Percentiles rank a stretch among this genome's conserved stretches.
Evolutionary conservation across 495 filamentous ascomycete species (phyloP).

Genomic region (Cercophora sp.): DNA sequence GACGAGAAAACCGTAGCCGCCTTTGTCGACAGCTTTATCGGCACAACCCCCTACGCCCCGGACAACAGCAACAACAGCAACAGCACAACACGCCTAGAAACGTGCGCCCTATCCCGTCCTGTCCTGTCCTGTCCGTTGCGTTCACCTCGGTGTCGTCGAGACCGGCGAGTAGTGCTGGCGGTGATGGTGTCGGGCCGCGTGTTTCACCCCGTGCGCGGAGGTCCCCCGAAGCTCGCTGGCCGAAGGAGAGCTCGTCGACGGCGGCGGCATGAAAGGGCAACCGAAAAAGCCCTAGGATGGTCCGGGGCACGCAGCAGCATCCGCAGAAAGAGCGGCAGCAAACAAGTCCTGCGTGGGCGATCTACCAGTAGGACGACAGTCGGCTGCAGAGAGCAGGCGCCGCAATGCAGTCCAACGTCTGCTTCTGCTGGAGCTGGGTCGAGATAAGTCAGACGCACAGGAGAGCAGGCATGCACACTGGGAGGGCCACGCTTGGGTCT

Average conservation of each 20-base stretch:
- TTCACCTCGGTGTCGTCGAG: conserved; percentile 1
- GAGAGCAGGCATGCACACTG: conserved; percentile 25
- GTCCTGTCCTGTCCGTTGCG: no score
- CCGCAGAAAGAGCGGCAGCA: conserved; percentile 21
- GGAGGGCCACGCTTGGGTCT: conserved; percentile 27
- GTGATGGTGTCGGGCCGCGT: conserved; percentile 5
- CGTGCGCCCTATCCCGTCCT: no score
- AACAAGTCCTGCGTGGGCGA: conserved; percentile 29
- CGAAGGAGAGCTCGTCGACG: conserved; percentile 14
- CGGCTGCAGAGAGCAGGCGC: conserved; percentile 31
- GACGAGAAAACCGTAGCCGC: conserved; percentile 14
- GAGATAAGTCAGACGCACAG: conserved; percentile 30
- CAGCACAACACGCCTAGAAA: no score
- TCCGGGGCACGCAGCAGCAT: conserved; percentile 18
- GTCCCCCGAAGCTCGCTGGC: conserved; percentile 14
- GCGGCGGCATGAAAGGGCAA: conserved; percentile 14
- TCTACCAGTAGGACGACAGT: conserved; percentile 26
- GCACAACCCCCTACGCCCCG: no score
- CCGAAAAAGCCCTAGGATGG: conserved; percentile 4
- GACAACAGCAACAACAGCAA: no score
- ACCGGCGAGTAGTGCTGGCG: neutral
- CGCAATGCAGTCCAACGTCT: conserved; percentile 28
- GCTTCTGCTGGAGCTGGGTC: conserved; percentile 21
- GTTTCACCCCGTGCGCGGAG: conserved; percentile 6
- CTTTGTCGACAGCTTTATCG: conserved; percentile 15